phyloP scores from a whole-genome alignment of 2,329 filamentous ascomycete genomes.

The Fusarium pilosicola region DNA sequence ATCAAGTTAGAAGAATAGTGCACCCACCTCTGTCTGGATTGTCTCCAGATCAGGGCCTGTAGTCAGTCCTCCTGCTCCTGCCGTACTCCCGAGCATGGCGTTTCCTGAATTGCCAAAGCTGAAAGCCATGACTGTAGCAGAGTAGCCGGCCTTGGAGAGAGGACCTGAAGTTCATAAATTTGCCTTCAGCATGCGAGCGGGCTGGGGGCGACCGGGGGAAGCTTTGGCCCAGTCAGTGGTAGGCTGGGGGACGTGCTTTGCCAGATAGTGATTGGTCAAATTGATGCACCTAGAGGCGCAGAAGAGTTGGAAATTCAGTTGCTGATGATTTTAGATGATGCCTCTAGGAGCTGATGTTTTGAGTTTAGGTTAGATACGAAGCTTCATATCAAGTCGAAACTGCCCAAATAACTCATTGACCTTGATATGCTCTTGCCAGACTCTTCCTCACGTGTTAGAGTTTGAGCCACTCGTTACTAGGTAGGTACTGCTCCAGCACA shows the following conservation, averaged over 20 bases:
- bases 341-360: not conserved
- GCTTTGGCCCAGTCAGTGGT: constrained; percentile 35
- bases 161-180: constrained; percentile 45
- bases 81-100: constrained; percentile 54
- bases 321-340: not conserved
- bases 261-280: constrained; percentile 36
- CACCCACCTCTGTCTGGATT: constrained; percentile 81
- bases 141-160: constrained; percentile 47
- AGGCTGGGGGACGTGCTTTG: constrained; percentile 39
- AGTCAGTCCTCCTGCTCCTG: constrained; percentile 50
- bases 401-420: constrained; percentile 2
- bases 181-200: constrained; percentile 40
- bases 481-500: not conserved
- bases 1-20: constrained; percentile 4
- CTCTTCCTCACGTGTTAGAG: constrained; percentile 42
- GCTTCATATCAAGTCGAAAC: not conserved
- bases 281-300: constrained; percentile 6
- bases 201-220: constrained; percentile 33
- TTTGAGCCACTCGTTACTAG: constrained; percentile 24
- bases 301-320: constrained; percentile 3
- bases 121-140: constrained; percentile 69
- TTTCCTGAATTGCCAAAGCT: constrained; percentile 63
- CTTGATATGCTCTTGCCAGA: constrained; percentile 32
- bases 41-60: constrained; percentile 76
- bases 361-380: not conserved